phyloP scores from a whole-genome alignment of 2,329 filamentous ascomycete species.

The Fusarium verrucosum region DNA sequence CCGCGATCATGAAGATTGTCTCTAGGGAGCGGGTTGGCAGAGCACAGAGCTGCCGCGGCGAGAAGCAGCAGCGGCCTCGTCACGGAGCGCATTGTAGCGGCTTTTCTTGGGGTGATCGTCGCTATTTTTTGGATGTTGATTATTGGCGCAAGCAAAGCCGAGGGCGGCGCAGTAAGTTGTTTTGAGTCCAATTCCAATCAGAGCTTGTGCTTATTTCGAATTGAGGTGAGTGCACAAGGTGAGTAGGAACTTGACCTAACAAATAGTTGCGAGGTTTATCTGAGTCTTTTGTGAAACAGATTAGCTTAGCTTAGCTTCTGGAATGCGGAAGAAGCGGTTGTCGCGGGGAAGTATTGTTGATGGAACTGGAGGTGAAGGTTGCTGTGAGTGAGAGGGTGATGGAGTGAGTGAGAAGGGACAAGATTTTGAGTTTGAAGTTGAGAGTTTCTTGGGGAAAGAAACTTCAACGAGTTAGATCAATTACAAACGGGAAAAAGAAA shows the following conservation, averaged over 20 bases:
- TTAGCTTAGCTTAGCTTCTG: conserved; percentile 7
- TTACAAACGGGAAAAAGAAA: conserved; percentile 18
- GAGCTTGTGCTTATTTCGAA: conserved; percentile 11
- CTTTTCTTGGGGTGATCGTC: conserved; percentile 4
- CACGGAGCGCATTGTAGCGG: conserved; percentile 39
- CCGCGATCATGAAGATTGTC: conserved; percentile 60
- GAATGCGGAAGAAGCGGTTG: conserved; percentile 30
- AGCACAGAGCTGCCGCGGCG: conserved; percentile 46
- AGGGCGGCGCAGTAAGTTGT: conserved; percentile 11
- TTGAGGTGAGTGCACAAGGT: conserved; percentile 8
- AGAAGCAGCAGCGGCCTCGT: conserved; percentile 52
- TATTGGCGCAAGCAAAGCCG: conserved; percentile 14
- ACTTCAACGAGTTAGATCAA: conserved; percentile 1
- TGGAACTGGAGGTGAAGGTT: conserved; percentile 22
- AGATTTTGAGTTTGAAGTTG: neutral
- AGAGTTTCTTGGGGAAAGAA: neutral
- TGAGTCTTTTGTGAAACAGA: conserved; percentile 24
- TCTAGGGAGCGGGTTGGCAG: conserved; percentile 61
- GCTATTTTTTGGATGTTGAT: neutral
- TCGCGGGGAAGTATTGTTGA: conserved; percentile 27
- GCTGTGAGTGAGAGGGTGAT: conserved; percentile 17
- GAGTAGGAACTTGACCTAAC: conserved; percentile 2
- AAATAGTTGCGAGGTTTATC: conserved; percentile 23
- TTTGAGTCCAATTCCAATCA: conserved; percentile 27
- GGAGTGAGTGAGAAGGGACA: conserved; percentile 11